Percentiles rank a stretch among this genome's conserved stretches.
These are phyloP conservation scores for Malus hybrid DNA, from an alignment of 331 rosid genomes.

Conservation along the genomic window DNA sequence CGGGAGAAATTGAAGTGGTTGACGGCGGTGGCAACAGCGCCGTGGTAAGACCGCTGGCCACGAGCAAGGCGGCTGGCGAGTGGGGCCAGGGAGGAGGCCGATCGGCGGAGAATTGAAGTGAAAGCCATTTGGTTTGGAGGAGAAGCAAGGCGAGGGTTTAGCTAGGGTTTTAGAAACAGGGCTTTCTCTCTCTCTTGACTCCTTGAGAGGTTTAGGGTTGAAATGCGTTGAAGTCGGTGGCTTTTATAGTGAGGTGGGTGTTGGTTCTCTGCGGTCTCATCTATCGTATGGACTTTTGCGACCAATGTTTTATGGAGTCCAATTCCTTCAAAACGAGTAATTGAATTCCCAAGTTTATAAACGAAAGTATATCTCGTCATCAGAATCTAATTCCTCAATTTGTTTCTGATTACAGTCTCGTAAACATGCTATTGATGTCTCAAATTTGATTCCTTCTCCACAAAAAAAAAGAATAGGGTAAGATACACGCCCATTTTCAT, in stretches of 20 bases:
- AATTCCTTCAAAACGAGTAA: too few species aligned
- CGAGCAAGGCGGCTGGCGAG: slow-evolving; percentile 32
- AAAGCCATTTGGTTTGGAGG: slow-evolving; percentile 48
- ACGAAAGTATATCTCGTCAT: too few species aligned
- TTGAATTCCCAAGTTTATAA: too few species aligned
- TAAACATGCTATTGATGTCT: too few species aligned
- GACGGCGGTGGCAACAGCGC: slow-evolving; percentile 24
- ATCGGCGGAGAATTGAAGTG: slow-evolving; percentile 57
- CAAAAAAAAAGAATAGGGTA: too few species aligned
- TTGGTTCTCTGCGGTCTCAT: not conserved
- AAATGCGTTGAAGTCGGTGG: not conserved
- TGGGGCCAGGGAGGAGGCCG: slow-evolving; percentile 46
- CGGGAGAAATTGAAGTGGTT: slow-evolving; percentile 16
- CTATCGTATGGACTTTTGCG: not conserved
- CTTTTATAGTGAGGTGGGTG: not conserved
- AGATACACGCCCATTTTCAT: too few species aligned
- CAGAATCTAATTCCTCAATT: too few species aligned
- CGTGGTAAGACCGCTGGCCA: slow-evolving; percentile 20
- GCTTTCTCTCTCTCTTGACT: too few species aligned
- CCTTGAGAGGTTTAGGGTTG: not conserved
- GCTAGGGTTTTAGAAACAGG: slow-evolving; percentile 11
- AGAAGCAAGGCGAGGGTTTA: slow-evolving; percentile 17
- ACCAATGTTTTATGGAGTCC: not conserved
- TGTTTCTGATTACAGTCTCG: too few species aligned
- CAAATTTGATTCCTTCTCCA: too few species aligned